Base-by-base conservation (phyloP, 164 flowering plant species). In the Tetracentron sinense region DNA sequence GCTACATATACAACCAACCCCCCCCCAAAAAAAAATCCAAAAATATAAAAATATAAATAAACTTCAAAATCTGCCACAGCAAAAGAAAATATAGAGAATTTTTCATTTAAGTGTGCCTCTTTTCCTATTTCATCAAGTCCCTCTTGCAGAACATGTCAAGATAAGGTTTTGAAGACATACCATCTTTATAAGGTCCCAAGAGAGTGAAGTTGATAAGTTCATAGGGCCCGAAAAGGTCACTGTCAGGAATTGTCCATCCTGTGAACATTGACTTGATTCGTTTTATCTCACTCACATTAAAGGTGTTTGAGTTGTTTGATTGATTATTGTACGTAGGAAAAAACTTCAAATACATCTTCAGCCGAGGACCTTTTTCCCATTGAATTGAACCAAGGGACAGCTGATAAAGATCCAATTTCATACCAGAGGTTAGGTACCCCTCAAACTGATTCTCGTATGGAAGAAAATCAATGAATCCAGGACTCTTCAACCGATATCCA, bases 401-500 rank as follows among this genome's bases (percentile, higher is more conserved):
- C 72, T 85, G 89, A 67, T 67, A 49, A 60, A 61, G 38, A 51
- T 73, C 0, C 61, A 86, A 19, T 3, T 54, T 17, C 2, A 86
- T 80, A 54, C 85, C 85, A 67, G 49, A 16, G 21, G 83, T 67
- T 28, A 83, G 42, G 67, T 78, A 83, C 28, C 53, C 17, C 69
- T 74, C 71, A 69, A 83, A 85, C 17, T 0, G 1, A 42, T 27
- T 8, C 28, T 23, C 15, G 52, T 81, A 83, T 21, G 84, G 75
- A 46, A 16, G 38, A 51, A 85, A 85, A 68, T 69, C 62, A 19
- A 77, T 69, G 61, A 83, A 75, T 25, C 86, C 86, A 49, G 91
- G 91, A 72, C 89, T 84, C 63, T 84, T 86, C 61, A 86, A 62
- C 30, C 88, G 77, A 66, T 84, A 86, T 25, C 77, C 85, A 70